Base-by-base conservation (phyloP, 257 asterid genomes). In the Solanum peruvianum region DNA sequence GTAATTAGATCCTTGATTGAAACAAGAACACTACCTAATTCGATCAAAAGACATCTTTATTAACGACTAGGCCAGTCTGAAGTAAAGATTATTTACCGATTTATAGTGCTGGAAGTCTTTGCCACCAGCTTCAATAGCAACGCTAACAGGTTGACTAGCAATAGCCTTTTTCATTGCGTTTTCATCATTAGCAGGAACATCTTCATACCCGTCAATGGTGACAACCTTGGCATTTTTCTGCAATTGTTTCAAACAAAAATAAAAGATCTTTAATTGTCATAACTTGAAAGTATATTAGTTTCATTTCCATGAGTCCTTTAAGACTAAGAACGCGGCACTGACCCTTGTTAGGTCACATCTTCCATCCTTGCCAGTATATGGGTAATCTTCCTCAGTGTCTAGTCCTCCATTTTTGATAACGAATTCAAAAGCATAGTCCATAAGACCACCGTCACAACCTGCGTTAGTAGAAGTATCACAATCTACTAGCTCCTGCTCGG, bases 91-190 rank as follows among this genome's bases (percentile, higher is more conserved):
- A 84, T 89, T 89, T 88, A 94, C 97, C 33, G 92, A 90, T 18
- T 83, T 86, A 87, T 95, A 95, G 58, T 91, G 92, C 87, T 94
- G 97, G 90, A 95, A 94, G 88, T 93, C 98, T 67, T 90, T 81
- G 39, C 97, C 93, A 77, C 95, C 93, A n/a, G 87, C 98, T 91
- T 94, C 98, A 75, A 95, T 90, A 77, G 98, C 97, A 88, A 95
- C 90, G 29, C 94, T 91, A 10, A 95, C 44, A 1, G 95, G 94
- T 87, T 95, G 98, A 77, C 44, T 86, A 0, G 96, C 93, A 6
- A 73, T 93, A 0, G 97, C 98, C 86, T 86, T 92, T 81, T 92
- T 85, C 23, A 95, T 90, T 3, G 96, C 94, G 88, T 83, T 66
- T 88, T 95, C 97, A 21, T 86, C 31, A 9, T 89, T 31, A 3